Percentiles rank a stretch among this genome's conserved stretches.
phyloP scores from a whole-genome alignment of 257 asterid species.

The Cynanchum wilfordii region DNA sequence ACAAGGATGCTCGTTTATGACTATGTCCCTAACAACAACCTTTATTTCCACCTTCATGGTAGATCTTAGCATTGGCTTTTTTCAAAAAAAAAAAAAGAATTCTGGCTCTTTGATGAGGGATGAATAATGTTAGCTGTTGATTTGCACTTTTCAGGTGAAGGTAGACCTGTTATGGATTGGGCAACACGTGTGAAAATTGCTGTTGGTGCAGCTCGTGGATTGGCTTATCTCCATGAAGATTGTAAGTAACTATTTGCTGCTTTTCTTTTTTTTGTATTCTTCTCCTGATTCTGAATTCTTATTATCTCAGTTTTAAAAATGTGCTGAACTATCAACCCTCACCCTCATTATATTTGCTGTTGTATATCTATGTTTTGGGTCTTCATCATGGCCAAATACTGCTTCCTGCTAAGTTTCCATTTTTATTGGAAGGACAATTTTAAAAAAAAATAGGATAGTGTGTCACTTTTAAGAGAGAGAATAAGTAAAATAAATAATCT shows the following conservation, averaged over 20 bases:
- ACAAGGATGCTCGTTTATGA: conserved; percentile 84
- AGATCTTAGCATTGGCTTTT: conserved; percentile 16
- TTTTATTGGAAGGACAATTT: background rate
- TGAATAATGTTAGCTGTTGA: conserved; percentile 12
- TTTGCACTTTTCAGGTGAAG: conserved; percentile 45
- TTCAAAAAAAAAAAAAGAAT: background rate
- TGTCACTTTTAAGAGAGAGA: background rate
- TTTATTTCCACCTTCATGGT: conserved; percentile 98
- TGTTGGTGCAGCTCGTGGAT: conserved; percentile 95
- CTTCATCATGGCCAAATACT: background rate
- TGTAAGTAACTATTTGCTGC: conserved; percentile 42
- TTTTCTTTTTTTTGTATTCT: conserved; percentile 4
- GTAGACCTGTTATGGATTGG: conserved; percentile 77
- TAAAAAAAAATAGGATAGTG: background rate
- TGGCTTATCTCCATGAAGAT: conserved; percentile 98
- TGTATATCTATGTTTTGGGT: background rate
- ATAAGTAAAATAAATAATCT: background rate
- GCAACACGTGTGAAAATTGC: conserved; percentile 73
- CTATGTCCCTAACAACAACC: conserved; percentile 76
- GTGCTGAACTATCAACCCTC: background rate
- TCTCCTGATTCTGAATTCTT: background rate
- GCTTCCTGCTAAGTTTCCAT: background rate
- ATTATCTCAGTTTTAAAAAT: background rate
- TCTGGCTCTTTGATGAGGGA: background rate
- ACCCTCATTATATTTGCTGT: background rate